Base-by-base conservation (phyloP, 2,329 filamentous ascomycete species). In the Pseudogymnoascus sp. region DNA sequence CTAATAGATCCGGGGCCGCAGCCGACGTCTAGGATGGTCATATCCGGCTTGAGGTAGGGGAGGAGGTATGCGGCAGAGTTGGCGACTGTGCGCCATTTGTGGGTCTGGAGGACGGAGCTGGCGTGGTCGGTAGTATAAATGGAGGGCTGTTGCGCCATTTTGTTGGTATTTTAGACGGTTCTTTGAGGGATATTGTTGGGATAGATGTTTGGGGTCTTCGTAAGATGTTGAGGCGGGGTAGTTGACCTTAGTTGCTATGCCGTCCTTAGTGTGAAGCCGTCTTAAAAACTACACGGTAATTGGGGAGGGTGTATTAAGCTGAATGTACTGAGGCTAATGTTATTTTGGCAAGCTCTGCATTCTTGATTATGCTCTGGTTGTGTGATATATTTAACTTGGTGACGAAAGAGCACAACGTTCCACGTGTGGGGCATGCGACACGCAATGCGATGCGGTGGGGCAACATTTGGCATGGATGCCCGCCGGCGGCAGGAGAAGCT, bases 1-100 rank as follows among this genome's bases (percentile, higher is more conserved):
- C 78, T 77, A 66, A 82, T 81, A 31, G 76, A 79, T 2, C 78
- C 79, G 0, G 79, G 77, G 0, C 79, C 79, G 67, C 78, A 79
- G 60, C 78, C 78, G 33, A 79, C 71, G 64, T 81, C 78, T 60
- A 81, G 75, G 50, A 81, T 60, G 15, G 35, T 64, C 11, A 57
- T 24, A 8, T 21, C 36, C 1, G 61, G 62, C 7, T 40, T 62
- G 39, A 81, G 71, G 60, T 75, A 68, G 0, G 76, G 75, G 0
- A 80, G 61, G 0, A 81, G 69, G 66, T 78, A 75, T n/a, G 69
- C 68, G 3, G 77, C 78, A 61, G 75, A 76, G 29, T 74, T 74
- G 29, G 77, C 72, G 4, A 73, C 77, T 1, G 76, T 80, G 15
- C 78, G 76, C 65, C 70, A 69, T 13, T 68, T 68, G 66, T 79